Base-by-base conservation (phyloP, 768 basidiomycete species). In the Leccinum rimulosum region DNA sequence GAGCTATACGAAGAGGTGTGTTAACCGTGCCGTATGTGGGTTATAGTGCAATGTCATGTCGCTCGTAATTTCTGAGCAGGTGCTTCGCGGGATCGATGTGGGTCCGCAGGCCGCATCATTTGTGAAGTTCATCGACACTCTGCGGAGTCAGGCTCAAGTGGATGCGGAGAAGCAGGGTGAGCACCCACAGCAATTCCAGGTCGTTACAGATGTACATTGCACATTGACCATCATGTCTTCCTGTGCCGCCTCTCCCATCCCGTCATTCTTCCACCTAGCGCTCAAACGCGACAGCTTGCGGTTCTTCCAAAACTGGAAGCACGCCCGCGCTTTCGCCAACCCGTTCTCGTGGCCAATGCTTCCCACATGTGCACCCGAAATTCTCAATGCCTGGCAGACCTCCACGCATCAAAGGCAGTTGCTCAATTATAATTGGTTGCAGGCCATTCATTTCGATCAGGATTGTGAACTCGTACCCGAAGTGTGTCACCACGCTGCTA, bases 261-360 rank as follows among this genome's bases (percentile, higher is more conserved):
- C 55, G 11, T 48, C 10, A 45, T 40, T 22, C 33, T 14, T 27
- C 35, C 33, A 6, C 7, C 2, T 28, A 71, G 69, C 61, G 10
- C 35, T 49, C 53, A 67, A 64, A 30, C 70, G 59, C 1, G 64
- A 66, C 10, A 62, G 56, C 38, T 33, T 73, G 17, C 68, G 60
- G 10, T 73, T 74, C 59, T 73, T 73, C 61, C 72, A 73, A 38
- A 54, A 57, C 36, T 73, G 72, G 72, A 73, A 73, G 49, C 69
- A 63, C 3, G 63, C 72, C 3, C 66, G 72, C 14, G 57, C 73
- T 45, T 74, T 74, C 15, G 68, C 73, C 1, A 73, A 70, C 35
- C 72, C 72, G 0, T 74, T 73, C 57, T 66, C 63, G 9, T 73
- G 73, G 71, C 72, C 72, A 0, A 70, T 74, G 69, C 66, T 74